These are phyloP conservation scores for Penicillium flavigenum DNA, from an alignment of 495 filamentous ascomycete genomes.

Conservation along the genomic window DNA sequence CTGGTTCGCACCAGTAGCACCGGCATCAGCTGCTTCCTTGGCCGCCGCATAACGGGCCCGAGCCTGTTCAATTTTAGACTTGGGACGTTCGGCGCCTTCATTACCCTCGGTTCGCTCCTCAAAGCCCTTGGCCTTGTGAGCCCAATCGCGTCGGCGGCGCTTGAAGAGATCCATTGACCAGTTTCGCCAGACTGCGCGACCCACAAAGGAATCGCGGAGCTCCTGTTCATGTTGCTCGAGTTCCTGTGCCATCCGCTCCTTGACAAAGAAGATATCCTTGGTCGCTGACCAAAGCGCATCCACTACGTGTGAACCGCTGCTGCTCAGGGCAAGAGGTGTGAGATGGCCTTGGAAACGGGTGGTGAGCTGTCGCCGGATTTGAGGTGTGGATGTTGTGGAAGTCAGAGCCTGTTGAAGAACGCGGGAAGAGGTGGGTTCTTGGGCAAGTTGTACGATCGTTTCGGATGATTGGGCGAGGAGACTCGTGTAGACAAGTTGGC, in stretches of 20 bases:
- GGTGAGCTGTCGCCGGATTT: constrained; percentile 62
- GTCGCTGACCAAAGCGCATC: constrained; percentile 73
- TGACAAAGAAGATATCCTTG: constrained; percentile 61
- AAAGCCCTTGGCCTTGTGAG: constrained; percentile 59
- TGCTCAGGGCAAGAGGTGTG: constrained; percentile 64
- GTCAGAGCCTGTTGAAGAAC: constrained; percentile 70
- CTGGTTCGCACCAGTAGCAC: constrained; percentile 9
- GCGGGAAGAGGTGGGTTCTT: constrained; percentile 63
- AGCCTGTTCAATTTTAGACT: constrained; percentile 50
- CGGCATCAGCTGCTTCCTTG: constrained; percentile 23
- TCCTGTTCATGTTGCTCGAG: constrained; percentile 58
- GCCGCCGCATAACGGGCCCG: constrained; percentile 46
- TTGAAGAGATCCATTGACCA: constrained; percentile 91
- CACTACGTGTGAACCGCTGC: constrained; percentile 73
- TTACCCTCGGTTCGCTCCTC: constrained; percentile 22
- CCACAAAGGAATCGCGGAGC: constrained; percentile 71
- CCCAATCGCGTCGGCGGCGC: constrained; percentile 66
- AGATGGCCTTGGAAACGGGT: constrained; percentile 58
- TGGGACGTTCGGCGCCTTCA: constrained; percentile 34
- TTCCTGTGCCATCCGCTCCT: constrained; percentile 66
- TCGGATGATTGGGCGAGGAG: constrained; percentile 47
- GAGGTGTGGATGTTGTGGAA: constrained; percentile 53
- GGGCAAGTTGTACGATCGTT: constrained; percentile 49
- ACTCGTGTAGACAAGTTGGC: constrained; percentile 56
- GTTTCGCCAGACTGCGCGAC: constrained; percentile 82